A percentile compares a stretch with the other conserved stretches of the same genome.
Evolutionary conservation across 225 moss, liverwort and hornwort genomes (phyloP).

Genomic region (Polytrichum formosum): DNA sequence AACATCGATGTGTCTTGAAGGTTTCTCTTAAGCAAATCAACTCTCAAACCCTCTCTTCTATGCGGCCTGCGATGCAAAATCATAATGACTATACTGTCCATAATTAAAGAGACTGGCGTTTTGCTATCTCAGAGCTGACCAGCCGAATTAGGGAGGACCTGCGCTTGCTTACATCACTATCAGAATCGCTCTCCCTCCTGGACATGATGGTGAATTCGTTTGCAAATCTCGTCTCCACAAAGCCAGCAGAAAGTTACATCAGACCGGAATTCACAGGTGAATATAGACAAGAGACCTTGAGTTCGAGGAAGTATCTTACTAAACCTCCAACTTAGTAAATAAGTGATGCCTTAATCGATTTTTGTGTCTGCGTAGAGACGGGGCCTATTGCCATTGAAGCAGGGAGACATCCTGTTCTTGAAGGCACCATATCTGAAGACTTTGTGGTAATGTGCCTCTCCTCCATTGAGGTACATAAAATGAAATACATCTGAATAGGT

Average conservation of each 20-base stretch:
- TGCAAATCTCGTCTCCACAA: constrained; percentile 61
- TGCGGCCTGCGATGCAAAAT: not conserved
- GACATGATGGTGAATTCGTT: constrained; percentile 99
- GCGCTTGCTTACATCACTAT: constrained; percentile 64
- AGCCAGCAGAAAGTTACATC: constrained; percentile 47
- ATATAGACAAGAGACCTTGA: not conserved
- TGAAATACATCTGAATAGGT: too few species aligned
- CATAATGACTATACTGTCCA: not conserved
- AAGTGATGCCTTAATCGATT: not conserved
- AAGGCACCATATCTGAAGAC: constrained; percentile 56
- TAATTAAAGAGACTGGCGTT: not conserved
- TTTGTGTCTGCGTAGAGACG: constrained; percentile 38
- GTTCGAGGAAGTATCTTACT: not conserved
- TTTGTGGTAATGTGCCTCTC: constrained; percentile 57
- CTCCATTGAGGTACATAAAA: not conserved
- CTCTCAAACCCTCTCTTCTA: not conserved
- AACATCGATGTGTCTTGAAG: constrained; percentile 74
- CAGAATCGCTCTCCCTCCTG: constrained; percentile 86
- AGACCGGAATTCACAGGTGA: constrained; percentile 92
- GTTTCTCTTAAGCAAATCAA: constrained; percentile 20
- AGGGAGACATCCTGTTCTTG: constrained; percentile 90
- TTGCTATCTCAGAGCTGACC: constrained; percentile 57
- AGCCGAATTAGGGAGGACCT: constrained; percentile 63
- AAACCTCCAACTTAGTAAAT: not conserved
- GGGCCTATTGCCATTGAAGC: constrained; percentile 92